Percentiles rank a stretch among this genome's conserved stretches.
phyloP scores from a whole-genome alignment of 1,284 basidiomycete genomes.

The Cutaneotrichosporon sp. region DNA sequence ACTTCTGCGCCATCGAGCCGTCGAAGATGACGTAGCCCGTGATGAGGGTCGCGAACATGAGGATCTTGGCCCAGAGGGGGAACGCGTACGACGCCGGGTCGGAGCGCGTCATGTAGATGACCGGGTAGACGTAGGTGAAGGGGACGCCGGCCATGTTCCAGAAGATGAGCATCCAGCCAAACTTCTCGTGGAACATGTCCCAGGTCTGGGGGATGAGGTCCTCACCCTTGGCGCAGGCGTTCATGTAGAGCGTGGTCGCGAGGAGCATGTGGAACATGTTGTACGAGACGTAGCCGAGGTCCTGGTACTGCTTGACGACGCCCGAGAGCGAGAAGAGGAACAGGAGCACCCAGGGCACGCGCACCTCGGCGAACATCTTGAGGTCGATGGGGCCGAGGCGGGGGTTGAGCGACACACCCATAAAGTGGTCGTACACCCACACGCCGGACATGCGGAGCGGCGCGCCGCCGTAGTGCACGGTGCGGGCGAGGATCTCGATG shows the following conservation, averaged over 20 bases:
- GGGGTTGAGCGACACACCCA: constrained; percentile 94
- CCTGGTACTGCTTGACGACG: constrained; percentile 92
- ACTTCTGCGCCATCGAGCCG: constrained; percentile 94
- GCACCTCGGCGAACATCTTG: constrained; percentile 99
- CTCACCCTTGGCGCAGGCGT: constrained; percentile 91
- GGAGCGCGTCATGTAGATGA: constrained; percentile 97
- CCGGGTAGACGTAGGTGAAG: constrained; percentile 88
- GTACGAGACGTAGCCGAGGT: constrained; percentile 89
- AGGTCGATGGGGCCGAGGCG: constrained; percentile 90
- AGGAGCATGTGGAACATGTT: constrained; percentile 98
- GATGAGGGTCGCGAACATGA: constrained; percentile 63
- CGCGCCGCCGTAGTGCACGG: constrained; percentile 64
- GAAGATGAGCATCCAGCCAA: constrained; percentile 93
- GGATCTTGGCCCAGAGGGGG: constrained; percentile 60
- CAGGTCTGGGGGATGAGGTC: constrained; percentile 99
- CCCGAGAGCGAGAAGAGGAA: constrained; percentile 93
- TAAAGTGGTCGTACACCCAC: constrained; percentile 92
- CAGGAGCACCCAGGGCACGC: constrained; percentile 95
- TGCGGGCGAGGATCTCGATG: constrained; percentile 75
- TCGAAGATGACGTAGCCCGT: constrained; percentile 91
- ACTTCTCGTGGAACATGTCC: constrained; percentile 97
- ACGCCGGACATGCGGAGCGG: constrained; percentile 91
- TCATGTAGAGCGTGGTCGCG: constrained; percentile 94
- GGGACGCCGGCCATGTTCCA: constrained; percentile 93
- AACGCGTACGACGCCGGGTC: constrained; percentile 85